These are phyloP conservation scores for Botrytis fragariae DNA, from an alignment of 2,329 filamentous ascomycete genomes.

Conservation along the genomic window DNA sequence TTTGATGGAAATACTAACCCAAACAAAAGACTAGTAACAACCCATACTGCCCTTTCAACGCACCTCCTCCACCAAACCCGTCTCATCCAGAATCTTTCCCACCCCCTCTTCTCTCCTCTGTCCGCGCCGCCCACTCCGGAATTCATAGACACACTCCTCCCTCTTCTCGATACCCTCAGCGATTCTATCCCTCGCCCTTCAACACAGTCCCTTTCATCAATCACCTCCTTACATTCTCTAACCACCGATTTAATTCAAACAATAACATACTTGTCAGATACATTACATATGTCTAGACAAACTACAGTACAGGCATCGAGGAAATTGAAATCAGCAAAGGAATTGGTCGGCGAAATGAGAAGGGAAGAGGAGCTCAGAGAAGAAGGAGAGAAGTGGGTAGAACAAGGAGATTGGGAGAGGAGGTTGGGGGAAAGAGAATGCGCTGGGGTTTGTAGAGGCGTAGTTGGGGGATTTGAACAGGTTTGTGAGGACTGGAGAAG, in stretches of 20 bases:
- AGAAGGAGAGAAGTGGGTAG: conserved; percentile 78
- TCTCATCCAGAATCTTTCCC: conserved; percentile 69
- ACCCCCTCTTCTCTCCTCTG: conserved; percentile 67
- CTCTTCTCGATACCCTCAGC: conserved; percentile 62
- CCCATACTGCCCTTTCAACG: conserved; percentile 70
- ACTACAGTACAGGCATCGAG: conserved; percentile 78
- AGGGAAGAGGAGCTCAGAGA: conserved; percentile 80
- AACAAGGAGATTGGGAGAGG: conserved; percentile 78
- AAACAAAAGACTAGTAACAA: conserved; percentile 63
- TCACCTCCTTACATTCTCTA: conserved; percentile 66
- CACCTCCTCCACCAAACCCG: conserved; percentile 75
- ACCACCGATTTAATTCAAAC: conserved; percentile 74
- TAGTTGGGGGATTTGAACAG: conserved; percentile 89
- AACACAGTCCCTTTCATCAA: conserved; percentile 61
- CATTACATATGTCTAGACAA: conserved; percentile 90
- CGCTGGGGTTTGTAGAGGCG: conserved; percentile 77
- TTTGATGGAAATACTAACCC: too few relatives aligned
- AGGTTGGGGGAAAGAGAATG: conserved; percentile 75
- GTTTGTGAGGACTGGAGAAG: conserved; percentile 83
- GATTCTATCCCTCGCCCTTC: conserved; percentile 65
- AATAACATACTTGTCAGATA: conserved; percentile 83
- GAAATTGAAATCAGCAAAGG: conserved; percentile 75
- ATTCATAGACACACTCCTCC: conserved; percentile 66
- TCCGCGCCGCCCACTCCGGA: conserved; percentile 61
- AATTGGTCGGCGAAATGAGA: conserved; percentile 81